Base-by-base conservation (phyloP, 2,329 filamentous ascomycete species). In the Phoma sp. region DNA sequence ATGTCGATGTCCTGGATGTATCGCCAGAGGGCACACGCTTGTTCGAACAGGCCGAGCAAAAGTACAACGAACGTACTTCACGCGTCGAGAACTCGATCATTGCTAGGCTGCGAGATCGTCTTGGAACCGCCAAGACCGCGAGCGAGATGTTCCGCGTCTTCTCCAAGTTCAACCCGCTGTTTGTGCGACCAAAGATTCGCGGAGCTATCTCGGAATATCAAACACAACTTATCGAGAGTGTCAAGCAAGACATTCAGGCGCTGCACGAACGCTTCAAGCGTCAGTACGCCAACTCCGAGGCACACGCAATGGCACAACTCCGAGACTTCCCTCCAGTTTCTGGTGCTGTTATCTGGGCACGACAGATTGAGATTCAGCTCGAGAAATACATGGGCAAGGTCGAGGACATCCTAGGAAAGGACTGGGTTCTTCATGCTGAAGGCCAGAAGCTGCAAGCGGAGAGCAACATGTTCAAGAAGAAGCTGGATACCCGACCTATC, bases 71-170 rank as follows among this genome's bases (percentile, higher is more conserved):
- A 74, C 89, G 96, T 32, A 99, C 96, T 9, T 93, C 95, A 15
- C 87, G 95, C 56, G 95, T 99, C 4, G 95, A 99, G 74, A 99
- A 99, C 77, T 97, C 95, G 3, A 99, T 99, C 75, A 99, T 99
- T 73, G 92, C 95, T 28, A 86, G 92, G 47, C 82, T 99, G 26
- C 86, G 95, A 68, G 95, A 99, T 76, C 90, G 95, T 53, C 83
- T 99, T 50, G 95, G 93, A 12, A 96, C 92, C 6, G 93, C 95
- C 11, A 97, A 96, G 81, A 96, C 92, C 58, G 95, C 95, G 33
- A 98, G 96, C 72, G 96, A 99, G 77, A 99, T 99, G 95, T 99
- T 99, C 76, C 90, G 96, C 48, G 95, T 99, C 57, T 99, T 99
- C 75, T 98, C 95, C 47, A 98, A 98, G 74, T 99, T 99, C 84